Percentiles rank a stretch among this genome's conserved stretches.
phyloP scores from a whole-genome alignment of 768 basidiomycete genomes.

The Plicaturopsis crispa region DNA sequence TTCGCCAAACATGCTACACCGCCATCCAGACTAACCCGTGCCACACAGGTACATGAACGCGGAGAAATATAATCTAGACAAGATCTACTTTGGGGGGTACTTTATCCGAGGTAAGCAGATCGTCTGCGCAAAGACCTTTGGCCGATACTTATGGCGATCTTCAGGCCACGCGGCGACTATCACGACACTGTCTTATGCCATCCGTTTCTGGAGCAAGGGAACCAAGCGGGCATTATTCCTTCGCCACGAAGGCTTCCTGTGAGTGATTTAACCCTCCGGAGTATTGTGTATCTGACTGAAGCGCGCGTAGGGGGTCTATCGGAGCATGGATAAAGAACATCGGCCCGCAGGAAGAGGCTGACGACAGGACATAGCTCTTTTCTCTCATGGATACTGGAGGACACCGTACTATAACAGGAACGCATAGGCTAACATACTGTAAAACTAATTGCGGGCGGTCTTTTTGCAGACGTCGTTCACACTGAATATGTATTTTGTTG shows the following conservation, averaged over 20 bases:
- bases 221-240: constrained; percentile 94
- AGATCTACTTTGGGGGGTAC: constrained; percentile 98
- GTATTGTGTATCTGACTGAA: constrained; percentile 4
- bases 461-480: no score
- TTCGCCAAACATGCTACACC: no score
- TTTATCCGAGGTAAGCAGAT: constrained; percentile 83
- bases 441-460: no score
- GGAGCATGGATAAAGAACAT: constrained; percentile 99
- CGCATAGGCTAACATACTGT: no score
- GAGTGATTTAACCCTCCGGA: constrained; percentile 27
- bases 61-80: constrained; percentile 93
- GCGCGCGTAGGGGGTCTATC: constrained; percentile 65
- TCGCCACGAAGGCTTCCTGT: constrained; percentile 97
- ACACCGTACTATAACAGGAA: no score
- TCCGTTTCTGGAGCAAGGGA: constrained; percentile 99
- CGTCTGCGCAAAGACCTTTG: constrained; percentile 1
- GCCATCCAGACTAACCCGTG: no score
- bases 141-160: no score
- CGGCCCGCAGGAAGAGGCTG: constrained; percentile 31
- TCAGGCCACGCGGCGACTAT: constrained; percentile 95
- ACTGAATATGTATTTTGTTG: no score
- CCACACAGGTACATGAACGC: constrained; percentile 96
- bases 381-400: no score
- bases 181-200: constrained; percentile 95
- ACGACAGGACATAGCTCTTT: not conserved